Percentiles rank a stretch among this genome's conserved stretches.
phyloP scores from a whole-genome alignment of 2,329 filamentous ascomycete genomes.

The Alternaria metachromatica region DNA sequence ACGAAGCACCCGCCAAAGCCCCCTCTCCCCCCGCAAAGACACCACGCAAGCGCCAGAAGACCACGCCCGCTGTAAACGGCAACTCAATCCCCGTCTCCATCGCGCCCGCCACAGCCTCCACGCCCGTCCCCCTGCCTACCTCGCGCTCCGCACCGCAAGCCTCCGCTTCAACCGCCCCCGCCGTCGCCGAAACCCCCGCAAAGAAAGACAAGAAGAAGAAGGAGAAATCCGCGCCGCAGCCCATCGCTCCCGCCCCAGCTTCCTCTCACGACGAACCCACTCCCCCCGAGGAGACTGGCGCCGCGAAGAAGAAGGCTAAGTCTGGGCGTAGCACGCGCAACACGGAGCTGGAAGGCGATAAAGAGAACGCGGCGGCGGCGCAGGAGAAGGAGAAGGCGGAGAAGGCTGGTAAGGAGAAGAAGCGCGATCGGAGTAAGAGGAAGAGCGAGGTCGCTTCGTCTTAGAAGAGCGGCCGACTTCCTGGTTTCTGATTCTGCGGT shows the following conservation, averaged over 20 bases:
- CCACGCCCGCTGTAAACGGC: slow-evolving; percentile 34
- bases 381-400: slow-evolving; percentile 17
- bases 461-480: slow-evolving; percentile 12
- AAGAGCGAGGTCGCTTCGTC: slow-evolving; percentile 40
- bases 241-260: slow-evolving; percentile 36
- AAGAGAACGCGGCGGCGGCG: slow-evolving; percentile 27
- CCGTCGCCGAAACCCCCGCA: slow-evolving; percentile 25
- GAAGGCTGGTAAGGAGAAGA: slow-evolving; percentile 32
- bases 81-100: slow-evolving; percentile 19
- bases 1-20: slow-evolving; percentile 43
- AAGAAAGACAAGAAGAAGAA: slow-evolving; percentile 49
- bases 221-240: slow-evolving; percentile 32
- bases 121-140: slow-evolving; percentile 37
- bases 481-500: no score
- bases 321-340: slow-evolving; percentile 42
- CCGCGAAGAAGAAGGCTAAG: slow-evolving; percentile 45
- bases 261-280: slow-evolving; percentile 30
- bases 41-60: slow-evolving; percentile 50
- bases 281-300: slow-evolving; percentile 42
- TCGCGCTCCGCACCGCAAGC: slow-evolving; percentile 20
- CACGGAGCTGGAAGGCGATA: slow-evolving; percentile 38
- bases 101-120: slow-evolving; percentile 24
- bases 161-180: slow-evolving; percentile 14
- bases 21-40: slow-evolving; percentile 46
- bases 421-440: slow-evolving; percentile 43